Evolutionary conservation across 2,329 filamentous ascomycete species (phyloP).

Genomic region (Xylaria sp.): DNA sequence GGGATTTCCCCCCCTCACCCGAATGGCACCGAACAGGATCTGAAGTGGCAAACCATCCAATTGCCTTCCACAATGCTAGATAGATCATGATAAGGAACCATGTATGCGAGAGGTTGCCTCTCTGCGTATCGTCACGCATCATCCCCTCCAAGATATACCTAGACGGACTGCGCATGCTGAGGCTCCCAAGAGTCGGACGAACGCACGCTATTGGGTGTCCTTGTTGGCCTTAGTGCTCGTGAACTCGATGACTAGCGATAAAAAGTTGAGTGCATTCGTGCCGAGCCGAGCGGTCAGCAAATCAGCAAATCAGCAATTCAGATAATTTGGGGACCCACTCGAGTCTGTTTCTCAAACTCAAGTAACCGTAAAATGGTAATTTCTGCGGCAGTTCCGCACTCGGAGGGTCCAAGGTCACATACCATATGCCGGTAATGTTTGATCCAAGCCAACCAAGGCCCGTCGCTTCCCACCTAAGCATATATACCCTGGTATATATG

Average conservation of each 20-base stretch:
- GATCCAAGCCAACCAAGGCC: constrained; percentile 1
- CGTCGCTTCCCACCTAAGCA: neutral
- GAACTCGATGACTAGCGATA: neutral
- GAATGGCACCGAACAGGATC: neutral
- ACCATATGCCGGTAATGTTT: neutral
- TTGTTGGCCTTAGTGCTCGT: too few species aligned
- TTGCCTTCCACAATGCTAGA: neutral
- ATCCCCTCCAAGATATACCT: neutral
- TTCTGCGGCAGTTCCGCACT: neutral
- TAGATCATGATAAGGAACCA: neutral
- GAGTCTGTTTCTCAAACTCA: neutral
- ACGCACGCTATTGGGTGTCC: too few species aligned
- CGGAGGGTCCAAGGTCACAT: neutral
- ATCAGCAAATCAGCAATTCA: neutral
- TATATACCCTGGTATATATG: constrained; percentile 6
- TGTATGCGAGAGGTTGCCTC: neutral
- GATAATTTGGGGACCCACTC: neutral
- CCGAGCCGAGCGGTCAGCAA: neutral
- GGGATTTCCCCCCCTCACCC: neutral
- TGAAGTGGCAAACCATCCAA: neutral
- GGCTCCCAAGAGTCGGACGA: neutral
- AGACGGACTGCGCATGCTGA: neutral
- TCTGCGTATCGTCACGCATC: neutral
- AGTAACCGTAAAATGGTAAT: neutral
- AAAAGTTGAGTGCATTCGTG: neutral